phyloP scores from a whole-genome alignment of 805 yeast species.

The Yarrowia divulgata region DNA sequence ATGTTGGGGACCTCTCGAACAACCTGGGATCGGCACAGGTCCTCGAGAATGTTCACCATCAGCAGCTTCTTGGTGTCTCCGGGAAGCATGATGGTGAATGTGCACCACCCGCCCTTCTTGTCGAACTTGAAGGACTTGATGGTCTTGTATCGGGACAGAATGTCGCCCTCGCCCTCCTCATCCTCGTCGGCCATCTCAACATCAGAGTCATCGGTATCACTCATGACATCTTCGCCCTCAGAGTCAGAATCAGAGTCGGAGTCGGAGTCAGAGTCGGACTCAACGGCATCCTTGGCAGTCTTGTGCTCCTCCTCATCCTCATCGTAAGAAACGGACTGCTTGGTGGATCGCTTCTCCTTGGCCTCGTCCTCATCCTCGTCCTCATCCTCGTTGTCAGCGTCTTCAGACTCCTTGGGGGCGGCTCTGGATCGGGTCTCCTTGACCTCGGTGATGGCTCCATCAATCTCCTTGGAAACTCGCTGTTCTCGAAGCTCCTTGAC shows the following conservation, averaged over 20 bases:
- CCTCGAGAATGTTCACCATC: constrained; percentile 97
- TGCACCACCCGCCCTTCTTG: constrained; percentile 87
- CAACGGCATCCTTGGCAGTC: constrained; percentile 49
- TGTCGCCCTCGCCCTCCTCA: constrained; percentile 12
- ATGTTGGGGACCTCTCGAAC: constrained; percentile 91
- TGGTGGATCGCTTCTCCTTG: constrained; percentile 64
- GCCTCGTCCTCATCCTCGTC: constrained; percentile 71
- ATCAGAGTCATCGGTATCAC: constrained; percentile 34
- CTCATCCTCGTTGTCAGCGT: constrained; percentile 56
- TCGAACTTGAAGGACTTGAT: constrained; percentile 87
- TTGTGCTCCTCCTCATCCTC: constrained; percentile 89
- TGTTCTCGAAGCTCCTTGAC: constrained; percentile 84
- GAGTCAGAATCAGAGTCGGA: constrained; percentile 56
- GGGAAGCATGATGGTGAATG: constrained; percentile 80
- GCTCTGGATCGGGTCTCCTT: constrained; percentile 53
- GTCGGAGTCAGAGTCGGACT: constrained; percentile 48
- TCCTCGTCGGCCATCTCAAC: constrained; percentile 49
- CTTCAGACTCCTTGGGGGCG: constrained; percentile 49
- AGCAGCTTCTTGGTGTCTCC: constrained; percentile 89
- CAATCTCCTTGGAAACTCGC: constrained; percentile 57
- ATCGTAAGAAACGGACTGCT: constrained; percentile 91
- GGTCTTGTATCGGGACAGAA: constrained; percentile 59
- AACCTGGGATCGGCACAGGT: constrained; percentile 84
- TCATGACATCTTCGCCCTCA: constrained; percentile 49
- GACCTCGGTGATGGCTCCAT: constrained; percentile 53